phyloP scores from a whole-genome alignment of 176 grass and related monocot genomes.

The Zoysia japonica region DNA sequence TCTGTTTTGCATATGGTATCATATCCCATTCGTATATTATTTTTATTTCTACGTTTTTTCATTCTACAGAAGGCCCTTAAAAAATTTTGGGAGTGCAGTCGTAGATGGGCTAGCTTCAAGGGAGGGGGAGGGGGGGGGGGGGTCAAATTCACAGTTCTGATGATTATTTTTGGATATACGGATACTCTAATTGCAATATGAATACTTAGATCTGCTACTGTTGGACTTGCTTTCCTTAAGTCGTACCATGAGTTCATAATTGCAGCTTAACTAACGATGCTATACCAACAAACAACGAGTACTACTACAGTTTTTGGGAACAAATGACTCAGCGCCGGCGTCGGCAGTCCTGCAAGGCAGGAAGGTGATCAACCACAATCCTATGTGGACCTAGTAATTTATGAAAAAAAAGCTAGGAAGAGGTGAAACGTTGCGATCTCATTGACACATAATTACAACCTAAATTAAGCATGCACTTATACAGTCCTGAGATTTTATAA shows the following conservation, averaged over 20 bases:
- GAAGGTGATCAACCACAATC: constrained; percentile 46
- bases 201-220: neutral
- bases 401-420: neutral
- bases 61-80: too few species aligned
- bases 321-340: neutral
- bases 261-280: neutral
- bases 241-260: constrained; percentile 4
- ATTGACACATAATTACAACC: constrained; percentile 13
- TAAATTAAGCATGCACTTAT: constrained; percentile 1
- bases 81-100: neutral
- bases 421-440: constrained; percentile 39
- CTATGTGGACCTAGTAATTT: constrained; percentile 30
- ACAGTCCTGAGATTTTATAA: neutral
- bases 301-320: neutral
- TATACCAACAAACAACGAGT: neutral
- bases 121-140: too few species aligned
- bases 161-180: neutral
- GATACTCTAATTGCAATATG: neutral
- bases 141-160: neutral
- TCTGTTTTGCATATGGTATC: too few species aligned
- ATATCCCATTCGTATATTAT: too few species aligned
- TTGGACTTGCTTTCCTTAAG: neutral
- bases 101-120: neutral
- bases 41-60: too few species aligned
- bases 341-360: neutral